phyloP scores from a whole-genome alignment of 441 rosid genomes.

The Erysimum cheiri region DNA sequence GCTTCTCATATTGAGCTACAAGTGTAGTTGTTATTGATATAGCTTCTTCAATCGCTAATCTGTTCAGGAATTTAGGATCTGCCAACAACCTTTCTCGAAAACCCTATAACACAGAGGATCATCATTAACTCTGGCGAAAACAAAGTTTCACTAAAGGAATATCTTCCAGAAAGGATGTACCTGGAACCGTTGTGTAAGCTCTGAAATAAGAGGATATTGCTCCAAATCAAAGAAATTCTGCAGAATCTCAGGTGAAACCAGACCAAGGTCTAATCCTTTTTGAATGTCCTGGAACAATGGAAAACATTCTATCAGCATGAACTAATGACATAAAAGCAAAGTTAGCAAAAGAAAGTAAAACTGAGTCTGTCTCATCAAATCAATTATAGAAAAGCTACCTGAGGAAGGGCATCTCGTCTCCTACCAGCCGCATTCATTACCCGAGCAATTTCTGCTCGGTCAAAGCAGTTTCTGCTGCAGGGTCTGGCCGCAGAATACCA shows the following conservation, averaged over 20 bases:
- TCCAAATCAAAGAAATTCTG: conserved; percentile 93
- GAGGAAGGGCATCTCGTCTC: conserved; percentile 87
- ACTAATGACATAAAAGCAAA: conserved; percentile 15
- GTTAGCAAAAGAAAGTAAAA: conserved; percentile 5
- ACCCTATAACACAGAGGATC: conserved; percentile 61
- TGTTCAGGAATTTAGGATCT: conserved; percentile 87
- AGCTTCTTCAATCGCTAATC: conserved; percentile 92
- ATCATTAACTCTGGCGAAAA: conserved; percentile 9
- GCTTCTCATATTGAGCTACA: conserved; percentile 87
- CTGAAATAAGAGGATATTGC: conserved; percentile 81
- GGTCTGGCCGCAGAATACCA: conserved; percentile 98
- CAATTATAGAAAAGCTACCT: conserved; percentile 52
- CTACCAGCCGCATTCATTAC: conserved; percentile 98
- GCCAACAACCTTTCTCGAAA: conserved; percentile 93
- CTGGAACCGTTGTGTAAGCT: conserved; percentile 88
- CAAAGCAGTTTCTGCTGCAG: conserved; percentile 91
- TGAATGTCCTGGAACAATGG: conserved; percentile 77
- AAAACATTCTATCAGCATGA: conserved; percentile 11
- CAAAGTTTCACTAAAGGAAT: conserved; percentile 9
- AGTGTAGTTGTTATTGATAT: conserved; percentile 92
- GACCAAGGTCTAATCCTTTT: conserved; percentile 89
- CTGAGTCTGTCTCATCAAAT: background rate
- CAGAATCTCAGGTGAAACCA: conserved; percentile 91
- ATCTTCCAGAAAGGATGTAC: conserved; percentile 47
- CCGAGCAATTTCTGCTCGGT: conserved; percentile 96